Percentiles rank a stretch among this genome's conserved stretches.
phyloP scores from a whole-genome alignment of 2,329 filamentous ascomycete species.

The Talaromyces atroroseus region DNA sequence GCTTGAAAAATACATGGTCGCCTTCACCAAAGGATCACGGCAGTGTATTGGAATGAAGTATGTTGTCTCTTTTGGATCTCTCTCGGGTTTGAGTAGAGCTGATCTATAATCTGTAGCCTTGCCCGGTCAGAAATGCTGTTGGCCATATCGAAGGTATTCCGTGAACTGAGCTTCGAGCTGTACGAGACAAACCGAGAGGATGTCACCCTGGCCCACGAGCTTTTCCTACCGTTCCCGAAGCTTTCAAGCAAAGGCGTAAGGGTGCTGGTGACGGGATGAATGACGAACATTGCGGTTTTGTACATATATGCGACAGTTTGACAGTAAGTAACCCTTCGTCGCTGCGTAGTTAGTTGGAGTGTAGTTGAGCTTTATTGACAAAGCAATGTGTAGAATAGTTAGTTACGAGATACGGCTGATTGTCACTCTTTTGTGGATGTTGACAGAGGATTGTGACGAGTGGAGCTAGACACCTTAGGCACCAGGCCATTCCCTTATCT shows the following conservation, averaged over 20 bases:
- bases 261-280: slow-evolving; percentile 4
- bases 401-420: too few species aligned
- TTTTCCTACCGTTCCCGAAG: slow-evolving; percentile 11
- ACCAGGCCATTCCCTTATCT: not conserved
- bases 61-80: not conserved
- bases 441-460: too few species aligned
- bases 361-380: too few species aligned
- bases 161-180: slow-evolving; percentile 5
- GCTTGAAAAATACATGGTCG: slow-evolving; percentile 18
- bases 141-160: slow-evolving; percentile 9
- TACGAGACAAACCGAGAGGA: slow-evolving; percentile 11
- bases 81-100: not conserved
- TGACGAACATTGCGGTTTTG: not conserved
- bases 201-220: slow-evolving; percentile 7
- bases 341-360: too few species aligned
- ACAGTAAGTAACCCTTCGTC: too few species aligned
- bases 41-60: slow-evolving; percentile 19
- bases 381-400: too few species aligned
- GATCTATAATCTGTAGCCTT: not conserved
- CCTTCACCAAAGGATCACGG: slow-evolving; percentile 18
- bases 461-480: not conserved
- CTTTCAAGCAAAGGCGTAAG: slow-evolving; percentile 7
- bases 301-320: too few species aligned
- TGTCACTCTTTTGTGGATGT: too few species aligned
- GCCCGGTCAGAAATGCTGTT: slow-evolving; percentile 9